Conservation (phyloP, 768 basidiomycete species). For the Pleurotus cornucopiae region DNA sequence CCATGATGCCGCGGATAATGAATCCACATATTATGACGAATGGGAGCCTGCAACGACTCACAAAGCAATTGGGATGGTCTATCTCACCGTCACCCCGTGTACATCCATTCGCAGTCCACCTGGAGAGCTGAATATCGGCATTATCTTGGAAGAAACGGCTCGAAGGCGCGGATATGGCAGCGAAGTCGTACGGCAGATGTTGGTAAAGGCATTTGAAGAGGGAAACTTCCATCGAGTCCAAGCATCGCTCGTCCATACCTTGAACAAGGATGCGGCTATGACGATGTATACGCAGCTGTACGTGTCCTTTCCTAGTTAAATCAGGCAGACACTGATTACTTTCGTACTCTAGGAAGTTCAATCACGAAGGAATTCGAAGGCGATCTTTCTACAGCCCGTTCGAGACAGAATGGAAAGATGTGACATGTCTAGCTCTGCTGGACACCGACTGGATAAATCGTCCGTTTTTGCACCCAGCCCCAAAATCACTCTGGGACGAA, state of each 20-base stretch:
- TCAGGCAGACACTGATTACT: background rate
- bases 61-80: conserved; percentile 36
- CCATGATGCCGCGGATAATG: background rate
- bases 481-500: conserved; percentile 56
- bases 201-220: conserved; percentile 44
- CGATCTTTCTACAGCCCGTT: conserved; percentile 45
- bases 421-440: conserved; percentile 55
- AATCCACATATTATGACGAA: background rate
- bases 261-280: conserved; percentile 37
- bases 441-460: conserved; percentile 56
- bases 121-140: conserved; percentile 53
- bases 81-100: conserved; percentile 31
- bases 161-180: conserved; percentile 40
- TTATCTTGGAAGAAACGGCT: conserved; percentile 36
- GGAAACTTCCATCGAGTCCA: conserved; percentile 47
- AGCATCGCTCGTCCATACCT: conserved; percentile 42
- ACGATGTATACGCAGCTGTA: conserved; percentile 44
- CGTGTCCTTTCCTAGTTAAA: conserved; percentile 9
- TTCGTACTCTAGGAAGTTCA: conserved; percentile 41
- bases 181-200: conserved; percentile 38
- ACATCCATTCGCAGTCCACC: conserved; percentile 15
- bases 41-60: too few relatives aligned
- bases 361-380: conserved; percentile 60
- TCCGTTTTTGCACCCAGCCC: conserved; percentile 23
- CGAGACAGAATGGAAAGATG: conserved; percentile 50